phyloP scores from a whole-genome alignment of 768 basidiomycete genomes.

The Serendipita sp. region DNA sequence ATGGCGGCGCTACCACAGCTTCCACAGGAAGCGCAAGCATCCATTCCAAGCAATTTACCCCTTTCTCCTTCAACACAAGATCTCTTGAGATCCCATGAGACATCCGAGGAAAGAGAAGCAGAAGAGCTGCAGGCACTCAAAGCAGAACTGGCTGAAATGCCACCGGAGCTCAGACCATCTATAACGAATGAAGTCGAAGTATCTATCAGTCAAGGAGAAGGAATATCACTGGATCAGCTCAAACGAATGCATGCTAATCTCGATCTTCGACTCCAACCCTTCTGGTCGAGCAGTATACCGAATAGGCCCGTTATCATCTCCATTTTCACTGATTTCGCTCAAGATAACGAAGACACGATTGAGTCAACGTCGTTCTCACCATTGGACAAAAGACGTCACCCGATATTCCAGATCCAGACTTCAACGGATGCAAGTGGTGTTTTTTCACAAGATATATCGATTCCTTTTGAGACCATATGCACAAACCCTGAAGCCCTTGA shows the following conservation, averaged over 20 bases:
- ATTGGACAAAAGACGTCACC: slow-evolving; percentile 17
- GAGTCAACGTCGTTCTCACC: slow-evolving; percentile 10
- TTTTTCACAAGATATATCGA: slow-evolving; percentile 44
- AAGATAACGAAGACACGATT: slow-evolving; percentile 9
- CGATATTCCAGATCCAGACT: slow-evolving; percentile 32
- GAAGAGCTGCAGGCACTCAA: slow-evolving; percentile 36
- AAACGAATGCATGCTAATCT: slow-evolving; percentile 56
- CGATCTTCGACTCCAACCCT: slow-evolving; percentile 55
- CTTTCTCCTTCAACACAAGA: slow-evolving; percentile 30
- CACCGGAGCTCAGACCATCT: not conserved
- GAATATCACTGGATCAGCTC: slow-evolving; percentile 19
- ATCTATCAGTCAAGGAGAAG: slow-evolving; percentile 7
- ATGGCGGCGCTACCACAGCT: slow-evolving; percentile 51
- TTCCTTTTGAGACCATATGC: slow-evolving; percentile 56
- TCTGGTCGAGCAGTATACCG: slow-evolving; percentile 62
- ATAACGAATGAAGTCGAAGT: not conserved
- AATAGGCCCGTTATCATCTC: slow-evolving; percentile 45
- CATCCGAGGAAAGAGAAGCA: slow-evolving; percentile 40
- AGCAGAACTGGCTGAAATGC: slow-evolving; percentile 11
- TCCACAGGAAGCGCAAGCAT: slow-evolving; percentile 16
- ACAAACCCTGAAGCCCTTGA: slow-evolving; percentile 40
- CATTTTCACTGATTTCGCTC: slow-evolving; percentile 32
- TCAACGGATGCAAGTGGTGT: slow-evolving; percentile 57
- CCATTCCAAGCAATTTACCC: slow-evolving; percentile 13
- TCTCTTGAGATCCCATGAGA: slow-evolving; percentile 38